These are phyloP conservation scores for Leptomonas seymouri DNA, from an alignment of 208 protist species.

Conservation along the genomic window DNA sequence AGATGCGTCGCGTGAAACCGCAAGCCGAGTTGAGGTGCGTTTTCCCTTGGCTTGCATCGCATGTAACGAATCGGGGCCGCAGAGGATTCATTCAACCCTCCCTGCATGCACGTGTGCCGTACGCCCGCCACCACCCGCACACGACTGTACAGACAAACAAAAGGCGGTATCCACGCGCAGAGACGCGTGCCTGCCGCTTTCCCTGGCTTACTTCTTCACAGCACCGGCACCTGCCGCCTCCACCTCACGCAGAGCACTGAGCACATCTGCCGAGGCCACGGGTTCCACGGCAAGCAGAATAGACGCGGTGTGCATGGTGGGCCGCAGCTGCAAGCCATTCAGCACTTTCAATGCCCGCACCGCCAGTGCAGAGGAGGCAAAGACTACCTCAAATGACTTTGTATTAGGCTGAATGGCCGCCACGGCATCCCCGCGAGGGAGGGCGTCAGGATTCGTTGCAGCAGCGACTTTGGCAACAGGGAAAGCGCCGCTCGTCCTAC, in stretches of 20 bases:
- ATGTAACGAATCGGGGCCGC: too few species aligned
- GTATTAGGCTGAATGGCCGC: slow-evolving; percentile 22
- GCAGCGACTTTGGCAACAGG: too few species aligned
- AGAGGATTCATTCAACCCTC: too few species aligned
- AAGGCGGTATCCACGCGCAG: neutral
- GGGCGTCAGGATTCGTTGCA: neutral
- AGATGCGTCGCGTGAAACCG: too few species aligned
- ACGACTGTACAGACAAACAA: slow-evolving; percentile 2
- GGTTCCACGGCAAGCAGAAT: slow-evolving; percentile 61
- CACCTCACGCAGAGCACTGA: slow-evolving; percentile 40
- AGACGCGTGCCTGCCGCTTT: neutral
- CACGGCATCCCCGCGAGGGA: slow-evolving; percentile 25
- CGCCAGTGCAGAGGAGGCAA: slow-evolving; percentile 46
- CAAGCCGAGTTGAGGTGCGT: too few species aligned
- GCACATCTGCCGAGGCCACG: slow-evolving; percentile 66
- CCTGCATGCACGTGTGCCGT: too few species aligned
- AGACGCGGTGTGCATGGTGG: slow-evolving; percentile 3
- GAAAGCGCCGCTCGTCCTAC: neutral
- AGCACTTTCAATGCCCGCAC: slow-evolving; percentile 56
- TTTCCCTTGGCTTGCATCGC: too few species aligned
- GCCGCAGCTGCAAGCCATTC: slow-evolving; percentile 34
- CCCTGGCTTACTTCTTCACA: neutral
- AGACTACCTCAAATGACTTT: slow-evolving; percentile 74
- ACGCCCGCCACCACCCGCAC: too few species aligned
- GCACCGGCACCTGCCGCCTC: slow-evolving; percentile 12